These are phyloP conservation scores for Cunninghamia lanceolata DNA, from an alignment of 75 land plant genomes.

Conservation along the genomic window DNA sequence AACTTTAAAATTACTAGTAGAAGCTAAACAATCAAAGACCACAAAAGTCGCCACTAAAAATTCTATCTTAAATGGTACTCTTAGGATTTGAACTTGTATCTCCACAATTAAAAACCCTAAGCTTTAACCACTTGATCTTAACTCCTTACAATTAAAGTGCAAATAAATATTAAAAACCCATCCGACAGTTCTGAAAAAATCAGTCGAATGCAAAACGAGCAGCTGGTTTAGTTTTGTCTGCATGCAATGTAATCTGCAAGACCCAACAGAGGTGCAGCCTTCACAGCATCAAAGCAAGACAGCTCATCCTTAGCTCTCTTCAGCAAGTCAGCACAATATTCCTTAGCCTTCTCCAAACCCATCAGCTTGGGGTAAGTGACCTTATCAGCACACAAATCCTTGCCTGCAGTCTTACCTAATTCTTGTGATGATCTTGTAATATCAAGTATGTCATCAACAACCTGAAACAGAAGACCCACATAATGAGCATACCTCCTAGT, in stretches of 20 bases:
- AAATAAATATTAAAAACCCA: no score
- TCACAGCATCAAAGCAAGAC: slow-evolving; percentile 18
- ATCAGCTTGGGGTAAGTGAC: slow-evolving; percentile 53
- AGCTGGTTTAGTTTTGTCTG: no score
- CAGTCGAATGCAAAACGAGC: no score
- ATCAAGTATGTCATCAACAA: slow-evolving; percentile 37
- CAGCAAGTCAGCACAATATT: slow-evolving; percentile 29
- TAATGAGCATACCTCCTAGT: slow-evolving; percentile 39
- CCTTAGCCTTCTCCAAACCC: slow-evolving; percentile 32
- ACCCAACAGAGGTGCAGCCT: slow-evolving; percentile 30
- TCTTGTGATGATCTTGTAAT: slow-evolving; percentile 37
- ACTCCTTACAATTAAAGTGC: no score
- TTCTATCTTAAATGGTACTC: no score
- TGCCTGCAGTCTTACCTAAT: slow-evolving; percentile 59
- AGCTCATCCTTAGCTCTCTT: slow-evolving; percentile 29
- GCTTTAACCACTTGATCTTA: no score
- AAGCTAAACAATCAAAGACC: no score
- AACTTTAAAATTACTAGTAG: no score
- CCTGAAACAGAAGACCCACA: slow-evolving; percentile 55
- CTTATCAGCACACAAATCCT: slow-evolving; percentile 17
- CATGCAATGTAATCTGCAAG: slow-evolving; percentile 36
- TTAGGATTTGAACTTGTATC: no score
- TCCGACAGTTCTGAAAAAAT: no score
- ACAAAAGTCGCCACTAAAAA: no score
- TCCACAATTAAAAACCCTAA: no score